These are phyloP conservation scores for Diplodia mutila DNA, from an alignment of 2,329 filamentous ascomycete genomes.

Conservation along the genomic window DNA sequence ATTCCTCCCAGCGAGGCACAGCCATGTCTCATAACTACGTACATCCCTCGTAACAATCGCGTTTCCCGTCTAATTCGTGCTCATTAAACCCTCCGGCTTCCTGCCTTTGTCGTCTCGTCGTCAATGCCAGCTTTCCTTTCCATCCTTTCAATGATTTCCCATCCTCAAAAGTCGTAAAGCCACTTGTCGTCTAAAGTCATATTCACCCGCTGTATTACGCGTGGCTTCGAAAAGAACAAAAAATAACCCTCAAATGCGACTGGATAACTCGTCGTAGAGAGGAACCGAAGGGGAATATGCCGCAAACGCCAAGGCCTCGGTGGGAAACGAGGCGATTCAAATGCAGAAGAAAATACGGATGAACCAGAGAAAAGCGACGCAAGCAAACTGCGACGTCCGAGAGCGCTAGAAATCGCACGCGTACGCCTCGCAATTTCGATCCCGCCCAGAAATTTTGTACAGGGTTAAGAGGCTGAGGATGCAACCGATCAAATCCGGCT, in stretches of 20 bases:
- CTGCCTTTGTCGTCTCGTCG: slow-evolving; percentile 11
- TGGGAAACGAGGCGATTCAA: slow-evolving; percentile 3
- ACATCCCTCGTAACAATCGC: not conserved
- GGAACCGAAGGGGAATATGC: not conserved
- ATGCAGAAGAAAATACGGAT: slow-evolving; percentile 6
- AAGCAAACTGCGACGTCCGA: not conserved
- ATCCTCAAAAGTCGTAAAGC: not conserved
- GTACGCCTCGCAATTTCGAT: not conserved
- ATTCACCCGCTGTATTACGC: slow-evolving; percentile 12
- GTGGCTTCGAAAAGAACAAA: not conserved
- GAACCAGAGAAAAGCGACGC: not conserved
- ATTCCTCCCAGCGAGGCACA: not conserved
- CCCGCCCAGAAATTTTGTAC: slow-evolving; percentile 14
- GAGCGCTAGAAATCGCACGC: not conserved
- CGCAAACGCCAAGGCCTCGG: slow-evolving; percentile 11
- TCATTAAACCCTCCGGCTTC: slow-evolving; percentile 8
- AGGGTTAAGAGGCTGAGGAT: not conserved
- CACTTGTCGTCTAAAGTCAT: not conserved
- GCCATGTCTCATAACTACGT: slow-evolving; percentile 1
- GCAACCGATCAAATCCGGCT: not conserved
- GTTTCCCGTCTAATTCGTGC: slow-evolving; percentile 4
- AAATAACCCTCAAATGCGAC: not conserved
- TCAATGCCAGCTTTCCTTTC: slow-evolving; percentile 6
- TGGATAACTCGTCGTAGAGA: not conserved
- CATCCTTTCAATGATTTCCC: not conserved